Conservation (phyloP, 306 rosid genomes). For the Dalbergia oliveri region DNA sequence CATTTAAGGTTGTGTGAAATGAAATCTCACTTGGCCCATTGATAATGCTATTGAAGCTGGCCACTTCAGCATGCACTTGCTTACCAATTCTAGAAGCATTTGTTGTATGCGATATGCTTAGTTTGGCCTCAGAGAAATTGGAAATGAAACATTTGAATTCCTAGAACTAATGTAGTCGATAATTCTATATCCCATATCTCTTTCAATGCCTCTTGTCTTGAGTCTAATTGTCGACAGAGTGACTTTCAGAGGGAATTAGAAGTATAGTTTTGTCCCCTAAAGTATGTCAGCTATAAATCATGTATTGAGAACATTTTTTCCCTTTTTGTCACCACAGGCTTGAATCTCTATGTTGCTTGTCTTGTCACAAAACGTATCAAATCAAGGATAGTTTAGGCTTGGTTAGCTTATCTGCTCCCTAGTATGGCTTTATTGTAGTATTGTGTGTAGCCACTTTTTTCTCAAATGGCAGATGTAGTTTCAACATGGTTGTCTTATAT, state of each 20-base stretch:
- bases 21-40: slow-evolving; percentile 1
- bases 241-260: slow-evolving; percentile 3
- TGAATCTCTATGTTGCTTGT: slow-evolving; percentile 17
- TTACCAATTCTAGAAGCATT: slow-evolving; percentile 26
- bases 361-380: not conserved
- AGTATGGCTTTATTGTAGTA: not conserved
- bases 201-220: not conserved
- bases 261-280: slow-evolving; percentile 25
- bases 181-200: not conserved
- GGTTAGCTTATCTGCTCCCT: not conserved
- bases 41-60: not conserved
- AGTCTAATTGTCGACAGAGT: not conserved
- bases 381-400: not conserved
- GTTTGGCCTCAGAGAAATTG: slow-evolving; percentile 11
- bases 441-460: not conserved
- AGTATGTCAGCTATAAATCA: slow-evolving; percentile 4
- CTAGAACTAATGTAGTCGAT: not conserved
- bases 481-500: not conserved
- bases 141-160: slow-evolving; percentile 16
- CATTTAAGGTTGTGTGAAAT: slow-evolving; percentile 5
- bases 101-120: not conserved
- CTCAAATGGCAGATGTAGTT: not conserved
- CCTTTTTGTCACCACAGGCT: not conserved
- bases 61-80: not conserved
- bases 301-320: not conserved